Base-by-base conservation (phyloP, 306 rosid genomes). In the Malus orientalis region DNA sequence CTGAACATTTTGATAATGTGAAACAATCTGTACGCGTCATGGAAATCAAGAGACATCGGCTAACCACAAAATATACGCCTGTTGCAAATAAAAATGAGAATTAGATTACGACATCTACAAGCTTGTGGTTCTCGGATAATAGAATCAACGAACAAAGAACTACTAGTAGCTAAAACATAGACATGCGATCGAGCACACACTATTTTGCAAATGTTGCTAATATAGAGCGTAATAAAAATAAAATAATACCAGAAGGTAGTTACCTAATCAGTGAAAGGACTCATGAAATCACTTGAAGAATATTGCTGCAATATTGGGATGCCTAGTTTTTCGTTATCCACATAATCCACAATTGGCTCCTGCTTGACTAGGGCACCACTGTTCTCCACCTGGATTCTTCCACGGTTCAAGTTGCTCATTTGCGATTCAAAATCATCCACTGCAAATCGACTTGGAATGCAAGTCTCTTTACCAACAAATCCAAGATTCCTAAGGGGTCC, bases 241-340 rank as follows among this genome's bases (percentile, higher is more conserved):
- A 29, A 74, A 67, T 6, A 49, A 74, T 61, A 67, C 29, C 44
- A 47, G 11, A 20, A 4, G 67, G 36, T 25, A 55, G 62, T 82
- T 84, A 89, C 93, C 96, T 84, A 86, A 80, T 91, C 84, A 49
- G 81, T 63, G 78, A 85, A 85, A 66, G 71, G 77, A 57, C 87
- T 82, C 79, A 62, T 81, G 84, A 80, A 81, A 76, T 84, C 88
- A 65, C 76, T 70, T 38, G 86, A 84, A 63, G 83, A 76, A 82
- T 66, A 84, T 64, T 82, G 85, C 47, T 55, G 90, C 53, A 79
- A 45, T 51, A 78, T 27, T 23, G 86, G 76, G 33, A 77, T 27
- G 69, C 85, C 89, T 67, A 54, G 77, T 76, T 78, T 85, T 40
- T 85, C 73, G 59, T 81, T 68, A 59, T 80, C 86, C 40, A 68